phyloP scores from a whole-genome alignment of 176 grass and related monocot species.

The Bolboschoenus planiculmis region DNA sequence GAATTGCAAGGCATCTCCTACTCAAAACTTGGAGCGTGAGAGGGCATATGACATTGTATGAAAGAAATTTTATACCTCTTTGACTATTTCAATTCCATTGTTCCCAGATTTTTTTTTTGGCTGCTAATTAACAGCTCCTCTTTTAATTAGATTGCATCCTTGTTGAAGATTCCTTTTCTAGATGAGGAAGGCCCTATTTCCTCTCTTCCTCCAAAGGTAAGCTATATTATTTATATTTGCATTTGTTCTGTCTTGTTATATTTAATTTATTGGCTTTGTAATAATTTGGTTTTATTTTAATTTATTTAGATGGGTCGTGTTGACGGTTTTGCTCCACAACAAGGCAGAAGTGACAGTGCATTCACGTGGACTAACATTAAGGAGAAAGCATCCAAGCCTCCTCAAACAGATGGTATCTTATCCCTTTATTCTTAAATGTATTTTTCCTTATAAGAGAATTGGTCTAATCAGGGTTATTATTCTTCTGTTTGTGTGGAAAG shows the following conservation, averaged over 20 bases:
- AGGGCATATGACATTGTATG: constrained; percentile 85
- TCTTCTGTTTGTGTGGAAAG: background rate
- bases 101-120: background rate
- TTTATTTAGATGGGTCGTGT: constrained; percentile 64
- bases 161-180: constrained; percentile 83
- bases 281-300: constrained; percentile 32
- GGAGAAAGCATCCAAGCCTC: constrained; percentile 37
- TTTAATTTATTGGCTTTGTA: background rate
- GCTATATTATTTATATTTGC: background rate
- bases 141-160: constrained; percentile 64
- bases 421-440: constrained; percentile 3
- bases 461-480: background rate
- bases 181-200: constrained; percentile 59
- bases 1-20: constrained; percentile 44
- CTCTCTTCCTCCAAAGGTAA: constrained; percentile 69
- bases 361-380: constrained; percentile 73
- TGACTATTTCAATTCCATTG: background rate
- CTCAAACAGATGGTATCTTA: constrained; percentile 39
- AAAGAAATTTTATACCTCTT: constrained; percentile 1
- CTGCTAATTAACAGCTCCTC: background rate
- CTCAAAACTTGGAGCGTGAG: constrained; percentile 61
- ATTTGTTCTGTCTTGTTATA: constrained; percentile 25
- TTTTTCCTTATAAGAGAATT: background rate
- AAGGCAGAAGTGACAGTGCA: constrained; percentile 61
- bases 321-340: constrained; percentile 71